Conservation (phyloP, 768 basidiomycete species). For the Lentinus tigrinus region DNA sequence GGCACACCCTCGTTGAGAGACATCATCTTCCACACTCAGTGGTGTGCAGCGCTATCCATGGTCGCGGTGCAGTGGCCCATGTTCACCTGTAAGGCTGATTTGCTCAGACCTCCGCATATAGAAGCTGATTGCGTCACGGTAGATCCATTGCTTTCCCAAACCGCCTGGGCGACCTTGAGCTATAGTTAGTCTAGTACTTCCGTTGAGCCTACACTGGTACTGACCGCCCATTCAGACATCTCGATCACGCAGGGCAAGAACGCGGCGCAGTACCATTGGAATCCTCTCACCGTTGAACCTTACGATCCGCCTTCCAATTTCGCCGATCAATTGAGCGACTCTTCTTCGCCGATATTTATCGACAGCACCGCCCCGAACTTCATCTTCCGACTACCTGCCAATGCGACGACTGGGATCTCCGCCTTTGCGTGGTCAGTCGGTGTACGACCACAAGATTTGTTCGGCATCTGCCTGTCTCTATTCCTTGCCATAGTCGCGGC, state of each 20-base stretch:
- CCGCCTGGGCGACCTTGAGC: slow-evolving; percentile 82
- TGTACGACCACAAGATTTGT: slow-evolving; percentile 76
- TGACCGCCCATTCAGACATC: slow-evolving; percentile 52
- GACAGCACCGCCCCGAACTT: slow-evolving; percentile 65
- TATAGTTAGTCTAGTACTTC: slow-evolving; percentile 53
- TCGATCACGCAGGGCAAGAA: slow-evolving; percentile 54
- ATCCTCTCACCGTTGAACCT: slow-evolving; percentile 55
- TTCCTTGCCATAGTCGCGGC: slow-evolving; percentile 79
- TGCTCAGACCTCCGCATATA: background rate
- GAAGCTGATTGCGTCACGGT: background rate
- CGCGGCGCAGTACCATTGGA: slow-evolving; percentile 54
- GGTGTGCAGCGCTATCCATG: slow-evolving; percentile 87
- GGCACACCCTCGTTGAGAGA: slow-evolving; percentile 93
- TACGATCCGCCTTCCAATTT: slow-evolving; percentile 73
- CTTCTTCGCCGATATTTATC: slow-evolving; percentile 75
- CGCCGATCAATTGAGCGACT: slow-evolving; percentile 68
- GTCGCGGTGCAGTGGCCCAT: slow-evolving; percentile 94
- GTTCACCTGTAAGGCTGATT: slow-evolving; percentile 69
- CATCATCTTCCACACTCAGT: slow-evolving; percentile 90
- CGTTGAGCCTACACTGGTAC: slow-evolving; percentile 9
- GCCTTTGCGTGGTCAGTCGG: slow-evolving; percentile 87
- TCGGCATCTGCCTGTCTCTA: slow-evolving; percentile 76
- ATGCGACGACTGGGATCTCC: slow-evolving; percentile 66
- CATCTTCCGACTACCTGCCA: slow-evolving; percentile 67
- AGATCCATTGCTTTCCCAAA: slow-evolving; percentile 90